A percentile compares a stretch with the other conserved stretches of the same genome.
Conservation (phyloP, 2,329 filamentous ascomycete genomes). For the Cladobotryum protrusum region DNA sequence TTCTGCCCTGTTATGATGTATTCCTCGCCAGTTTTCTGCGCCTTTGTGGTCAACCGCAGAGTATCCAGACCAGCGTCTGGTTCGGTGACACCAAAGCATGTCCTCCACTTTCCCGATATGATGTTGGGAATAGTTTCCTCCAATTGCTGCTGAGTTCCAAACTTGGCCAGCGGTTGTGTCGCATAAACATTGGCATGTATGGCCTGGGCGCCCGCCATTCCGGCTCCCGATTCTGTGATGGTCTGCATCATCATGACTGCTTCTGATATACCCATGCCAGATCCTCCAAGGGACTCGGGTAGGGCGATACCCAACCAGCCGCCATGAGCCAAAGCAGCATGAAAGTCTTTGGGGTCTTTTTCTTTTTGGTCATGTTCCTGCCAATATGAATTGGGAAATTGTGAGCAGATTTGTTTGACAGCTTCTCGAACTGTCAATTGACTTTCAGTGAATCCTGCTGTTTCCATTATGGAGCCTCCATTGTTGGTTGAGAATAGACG, state of each 20-base stretch:
- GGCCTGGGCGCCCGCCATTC: conserved; percentile 64
- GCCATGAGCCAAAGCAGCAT: conserved; percentile 65
- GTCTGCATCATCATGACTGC: conserved; percentile 86
- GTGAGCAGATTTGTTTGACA: conserved; percentile 59
- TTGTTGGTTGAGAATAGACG: conserved; percentile 31
- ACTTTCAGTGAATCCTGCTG: conserved; percentile 63
- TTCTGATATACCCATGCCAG: conserved; percentile 71
- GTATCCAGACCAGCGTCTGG: conserved; percentile 77
- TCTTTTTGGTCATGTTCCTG: conserved; percentile 64
- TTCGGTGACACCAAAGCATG: conserved; percentile 82
- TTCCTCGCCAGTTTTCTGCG: conserved; percentile 45
- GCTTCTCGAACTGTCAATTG: conserved; percentile 68
- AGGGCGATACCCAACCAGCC: conserved; percentile 80
- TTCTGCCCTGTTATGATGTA: conserved; percentile 74
- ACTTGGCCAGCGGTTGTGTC: conserved; percentile 68
- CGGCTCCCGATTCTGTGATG: conserved; percentile 70
- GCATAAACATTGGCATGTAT: conserved; percentile 66
- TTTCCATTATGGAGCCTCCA: conserved; percentile 56
- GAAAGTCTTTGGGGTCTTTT: conserved; percentile 68
- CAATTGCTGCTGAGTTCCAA: conserved; percentile 61
- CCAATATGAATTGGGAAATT: conserved; percentile 73
- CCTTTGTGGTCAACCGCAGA: conserved; percentile 60
- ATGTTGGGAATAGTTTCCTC: conserved; percentile 61
- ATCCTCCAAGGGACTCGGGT: conserved; percentile 66
- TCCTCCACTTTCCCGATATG: conserved; percentile 63